These are phyloP conservation scores for Hibiscus trionum DNA, from an alignment of 345 rosid species.

Conservation along the genomic window DNA sequence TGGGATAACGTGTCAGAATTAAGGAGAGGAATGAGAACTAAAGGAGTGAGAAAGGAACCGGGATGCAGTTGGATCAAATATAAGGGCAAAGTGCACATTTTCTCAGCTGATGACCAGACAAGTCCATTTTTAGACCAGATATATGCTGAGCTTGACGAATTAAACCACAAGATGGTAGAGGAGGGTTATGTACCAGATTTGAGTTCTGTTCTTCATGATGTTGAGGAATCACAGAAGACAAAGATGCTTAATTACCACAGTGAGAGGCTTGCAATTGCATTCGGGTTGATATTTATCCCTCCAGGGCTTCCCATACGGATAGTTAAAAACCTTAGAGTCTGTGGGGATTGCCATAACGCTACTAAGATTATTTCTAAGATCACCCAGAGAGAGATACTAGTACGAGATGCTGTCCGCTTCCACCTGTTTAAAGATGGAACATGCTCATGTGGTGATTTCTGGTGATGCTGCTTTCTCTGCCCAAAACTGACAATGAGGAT, in stretches of 20 bases:
- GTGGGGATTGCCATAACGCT: constrained; percentile 83
- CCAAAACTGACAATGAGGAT: not conserved
- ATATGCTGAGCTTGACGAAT: constrained; percentile 54
- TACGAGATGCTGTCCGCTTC: constrained; percentile 83
- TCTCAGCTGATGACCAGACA: constrained; percentile 73
- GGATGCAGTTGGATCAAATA: constrained; percentile 95
- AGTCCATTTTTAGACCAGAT: constrained; percentile 63
- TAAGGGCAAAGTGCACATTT: constrained; percentile 56
- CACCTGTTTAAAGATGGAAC: constrained; percentile 82
- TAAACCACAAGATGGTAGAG: constrained; percentile 50
- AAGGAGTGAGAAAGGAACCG: constrained; percentile 71
- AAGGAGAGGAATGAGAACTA: constrained; percentile 60
- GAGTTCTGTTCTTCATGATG: constrained; percentile 67
- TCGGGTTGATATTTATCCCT: constrained; percentile 74
- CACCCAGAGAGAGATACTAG: constrained; percentile 79
- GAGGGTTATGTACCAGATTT: constrained; percentile 77
- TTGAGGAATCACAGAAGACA: constrained; percentile 57
- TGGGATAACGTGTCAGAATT: constrained; percentile 69
- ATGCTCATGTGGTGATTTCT: constrained; percentile 94
- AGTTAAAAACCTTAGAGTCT: constrained; percentile 78
- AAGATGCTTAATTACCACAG: constrained; percentile 89
- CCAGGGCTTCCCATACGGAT: constrained; percentile 57
- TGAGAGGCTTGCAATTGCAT: constrained; percentile 90
- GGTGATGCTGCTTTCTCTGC: constrained; percentile 40
- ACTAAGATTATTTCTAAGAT: constrained; percentile 84